A percentile compares a stretch with the other conserved stretches of the same genome.
phyloP scores from a whole-genome alignment of 75 land plant genomes.

The Gnetum montanum region DNA sequence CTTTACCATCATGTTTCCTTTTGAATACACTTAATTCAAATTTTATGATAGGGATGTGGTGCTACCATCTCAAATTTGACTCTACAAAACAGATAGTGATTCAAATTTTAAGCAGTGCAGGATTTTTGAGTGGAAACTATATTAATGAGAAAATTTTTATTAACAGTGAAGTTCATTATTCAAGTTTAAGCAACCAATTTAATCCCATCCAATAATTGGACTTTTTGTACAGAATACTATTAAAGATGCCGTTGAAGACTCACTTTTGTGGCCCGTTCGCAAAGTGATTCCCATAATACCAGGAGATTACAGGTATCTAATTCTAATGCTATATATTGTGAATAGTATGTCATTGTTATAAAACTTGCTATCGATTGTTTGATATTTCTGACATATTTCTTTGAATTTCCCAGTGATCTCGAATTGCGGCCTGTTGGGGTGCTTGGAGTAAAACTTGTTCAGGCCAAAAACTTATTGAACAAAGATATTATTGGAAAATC shows the following conservation, averaged over 20 bases:
- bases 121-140: too few relatives aligned
- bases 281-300: constrained; percentile 73
- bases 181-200: too few relatives aligned
- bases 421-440: constrained; percentile 74
- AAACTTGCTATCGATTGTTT: not conserved
- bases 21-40: too few relatives aligned
- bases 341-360: not conserved
- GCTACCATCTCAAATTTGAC: too few relatives aligned
- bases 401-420: constrained; percentile 32
- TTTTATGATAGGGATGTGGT: too few relatives aligned
- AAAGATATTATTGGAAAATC: constrained; percentile 82
- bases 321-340: not conserved
- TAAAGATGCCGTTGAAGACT: constrained; percentile 69
- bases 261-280: constrained; percentile 90
- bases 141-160: too few relatives aligned
- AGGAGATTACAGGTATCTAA: constrained; percentile 88
- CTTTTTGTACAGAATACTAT: constrained; percentile 55
- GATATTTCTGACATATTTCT: not conserved
- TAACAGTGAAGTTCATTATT: too few relatives aligned
- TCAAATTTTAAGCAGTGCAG: too few relatives aligned
- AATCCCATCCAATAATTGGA: not conserved
- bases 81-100: too few relatives aligned
- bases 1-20: too few relatives aligned
- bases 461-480: constrained; percentile 73
- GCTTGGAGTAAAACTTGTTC: constrained; percentile 84